These are phyloP conservation scores for Hypomontagnella monticulosa DNA, from an alignment of 495 filamentous ascomycete species.

Conservation along the genomic window DNA sequence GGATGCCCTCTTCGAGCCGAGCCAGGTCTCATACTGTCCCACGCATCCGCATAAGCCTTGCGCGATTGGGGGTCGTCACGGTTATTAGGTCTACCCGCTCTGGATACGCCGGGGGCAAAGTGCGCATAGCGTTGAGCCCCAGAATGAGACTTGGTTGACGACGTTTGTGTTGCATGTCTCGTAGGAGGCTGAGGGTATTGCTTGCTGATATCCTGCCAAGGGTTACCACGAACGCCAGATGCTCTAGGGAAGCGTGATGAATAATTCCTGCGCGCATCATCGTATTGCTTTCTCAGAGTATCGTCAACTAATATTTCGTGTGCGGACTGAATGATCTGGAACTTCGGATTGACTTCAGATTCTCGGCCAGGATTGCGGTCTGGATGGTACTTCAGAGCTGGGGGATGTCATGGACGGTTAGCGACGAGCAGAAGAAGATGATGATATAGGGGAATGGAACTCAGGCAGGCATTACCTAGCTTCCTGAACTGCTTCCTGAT, in stretches of 20 bases:
- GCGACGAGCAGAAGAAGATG: not conserved
- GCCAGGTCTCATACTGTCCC: conserved; percentile 42
- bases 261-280: conserved; percentile 66
- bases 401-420: conserved; percentile 1
- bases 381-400: conserved; percentile 86
- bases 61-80: conserved; percentile 42
- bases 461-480: conserved; percentile 66
- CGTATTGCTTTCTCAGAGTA: conserved; percentile 74
- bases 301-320: conserved; percentile 83
- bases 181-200: conserved; percentile 60
- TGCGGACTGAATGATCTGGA: conserved; percentile 85
- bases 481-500: conserved; percentile 89
- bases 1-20: conserved; percentile 29
- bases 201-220: conserved; percentile 57
- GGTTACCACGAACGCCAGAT: conserved; percentile 62
- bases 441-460: not conserved
- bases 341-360: conserved; percentile 77
- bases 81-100: conserved; percentile 49
- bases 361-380: conserved; percentile 89
- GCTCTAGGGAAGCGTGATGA: conserved; percentile 50
- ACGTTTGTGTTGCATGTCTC: conserved; percentile 45
- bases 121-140: conserved; percentile 66
- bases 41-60: conserved; percentile 40
- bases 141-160: conserved; percentile 55
- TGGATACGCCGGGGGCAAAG: conserved; percentile 53